These are phyloP conservation scores for Xylaria acuta DNA, from an alignment of 495 filamentous ascomycete species.

Conservation along the genomic window DNA sequence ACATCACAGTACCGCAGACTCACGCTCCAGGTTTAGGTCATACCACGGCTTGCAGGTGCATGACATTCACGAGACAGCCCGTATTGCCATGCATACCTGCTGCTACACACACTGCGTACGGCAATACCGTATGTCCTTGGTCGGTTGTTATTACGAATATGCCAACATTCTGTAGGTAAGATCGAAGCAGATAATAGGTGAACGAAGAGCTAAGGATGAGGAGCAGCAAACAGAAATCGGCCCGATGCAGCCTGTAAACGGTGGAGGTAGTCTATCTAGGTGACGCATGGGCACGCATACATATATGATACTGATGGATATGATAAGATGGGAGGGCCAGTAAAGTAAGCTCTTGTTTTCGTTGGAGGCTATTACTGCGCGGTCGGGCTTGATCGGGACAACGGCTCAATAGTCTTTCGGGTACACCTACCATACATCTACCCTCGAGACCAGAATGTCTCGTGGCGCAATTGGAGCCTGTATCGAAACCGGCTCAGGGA, in stretches of 20 bases:
- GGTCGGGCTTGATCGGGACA: neutral
- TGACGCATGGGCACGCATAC: neutral
- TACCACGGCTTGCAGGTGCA: neutral
- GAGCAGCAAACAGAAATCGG: conserved; percentile 6
- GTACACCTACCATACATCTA: no score
- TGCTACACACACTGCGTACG: conserved; percentile 1
- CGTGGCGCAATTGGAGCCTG: neutral
- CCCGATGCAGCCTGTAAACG: neutral
- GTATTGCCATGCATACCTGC: neutral
- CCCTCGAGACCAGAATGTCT: neutral
- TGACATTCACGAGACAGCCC: neutral
- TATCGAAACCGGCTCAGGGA: neutral
- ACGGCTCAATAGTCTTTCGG: neutral
- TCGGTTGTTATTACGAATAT: neutral
- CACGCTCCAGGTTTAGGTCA: neutral
- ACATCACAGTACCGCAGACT: conserved; percentile 9
- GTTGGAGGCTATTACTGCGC: neutral
- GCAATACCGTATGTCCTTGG: neutral
- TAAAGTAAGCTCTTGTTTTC: neutral
- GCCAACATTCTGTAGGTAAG: neutral
- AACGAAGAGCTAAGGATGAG: conserved; percentile 1
- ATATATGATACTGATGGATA: neutral
- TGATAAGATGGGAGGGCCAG: neutral
- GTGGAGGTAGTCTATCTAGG: neutral
- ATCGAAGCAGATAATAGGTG: neutral